Percentiles rank a stretch among this genome's conserved stretches.
phyloP scores from a whole-genome alignment of 345 rosid species.

The Aethionema arabicum region DNA sequence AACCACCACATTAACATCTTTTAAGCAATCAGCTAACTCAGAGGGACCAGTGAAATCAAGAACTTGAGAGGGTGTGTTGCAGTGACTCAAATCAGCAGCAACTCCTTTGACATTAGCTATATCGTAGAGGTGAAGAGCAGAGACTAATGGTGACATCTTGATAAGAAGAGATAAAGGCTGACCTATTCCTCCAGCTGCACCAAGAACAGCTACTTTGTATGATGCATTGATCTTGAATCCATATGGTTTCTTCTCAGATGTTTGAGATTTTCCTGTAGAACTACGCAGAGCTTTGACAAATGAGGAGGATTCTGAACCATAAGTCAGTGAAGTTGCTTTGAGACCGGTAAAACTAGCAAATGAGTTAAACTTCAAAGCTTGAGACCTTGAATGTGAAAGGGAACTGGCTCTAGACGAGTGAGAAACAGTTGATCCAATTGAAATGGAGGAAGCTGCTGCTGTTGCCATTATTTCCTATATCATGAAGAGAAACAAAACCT shows the following conservation, averaged over 20 bases:
- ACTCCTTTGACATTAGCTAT: constrained; percentile 93
- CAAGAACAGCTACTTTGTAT: constrained; percentile 81
- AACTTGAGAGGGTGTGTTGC: constrained; percentile 89
- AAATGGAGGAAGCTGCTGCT: constrained; percentile 58
- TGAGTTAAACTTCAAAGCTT: constrained; percentile 42
- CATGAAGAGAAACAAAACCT: neutral
- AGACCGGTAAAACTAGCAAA: constrained; percentile 56
- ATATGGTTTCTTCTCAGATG: constrained; percentile 38
- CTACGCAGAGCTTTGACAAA: constrained; percentile 44
- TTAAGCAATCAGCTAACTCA: constrained; percentile 67
- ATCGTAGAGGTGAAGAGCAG: constrained; percentile 79
- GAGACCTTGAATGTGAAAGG: constrained; percentile 46
- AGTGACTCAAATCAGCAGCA: constrained; percentile 93
- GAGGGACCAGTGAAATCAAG: constrained; percentile 78
- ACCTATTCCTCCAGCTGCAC: constrained; percentile 94
- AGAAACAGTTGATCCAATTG: constrained; percentile 54
- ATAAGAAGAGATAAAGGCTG: constrained; percentile 81
- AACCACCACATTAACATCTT: constrained; percentile 77
- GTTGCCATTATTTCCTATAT: constrained; percentile 55
- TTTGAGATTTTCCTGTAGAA: constrained; percentile 43
- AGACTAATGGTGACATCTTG: constrained; percentile 94
- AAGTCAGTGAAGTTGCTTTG: constrained; percentile 56
- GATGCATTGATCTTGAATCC: constrained; percentile 67
- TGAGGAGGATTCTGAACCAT: constrained; percentile 56
- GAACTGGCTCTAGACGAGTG: constrained; percentile 45